These are phyloP conservation scores for Debaryomyces coudertii DNA, from an alignment of 1,139 yeast genomes.

Conservation along the genomic window DNA sequence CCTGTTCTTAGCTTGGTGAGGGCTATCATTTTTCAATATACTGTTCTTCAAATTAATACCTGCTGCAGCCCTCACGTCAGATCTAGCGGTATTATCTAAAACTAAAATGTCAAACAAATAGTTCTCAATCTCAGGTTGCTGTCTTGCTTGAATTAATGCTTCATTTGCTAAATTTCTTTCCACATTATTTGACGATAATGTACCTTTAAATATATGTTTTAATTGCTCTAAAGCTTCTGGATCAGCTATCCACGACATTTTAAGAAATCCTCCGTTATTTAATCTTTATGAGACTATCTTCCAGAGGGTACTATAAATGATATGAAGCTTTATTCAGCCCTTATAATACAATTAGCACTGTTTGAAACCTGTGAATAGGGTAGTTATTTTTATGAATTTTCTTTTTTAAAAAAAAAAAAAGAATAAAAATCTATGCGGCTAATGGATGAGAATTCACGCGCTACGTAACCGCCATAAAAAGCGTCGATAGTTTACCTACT, in stretches of 20 bases:
- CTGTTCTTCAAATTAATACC: slow-evolving; percentile 84
- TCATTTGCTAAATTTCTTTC: slow-evolving; percentile 65
- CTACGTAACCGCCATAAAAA: slow-evolving; percentile 7
- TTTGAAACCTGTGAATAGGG: neutral
- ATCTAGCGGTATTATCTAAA: slow-evolving; percentile 45
- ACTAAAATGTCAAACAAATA: slow-evolving; percentile 74
- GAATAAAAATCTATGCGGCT: slow-evolving; percentile 9
- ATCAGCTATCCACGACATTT: slow-evolving; percentile 63
- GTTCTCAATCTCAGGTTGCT: slow-evolving; percentile 76
- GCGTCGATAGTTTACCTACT: neutral
- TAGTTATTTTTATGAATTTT: slow-evolving; percentile 3
- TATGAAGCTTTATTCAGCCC: slow-evolving; percentile 2
- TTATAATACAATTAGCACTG: neutral
- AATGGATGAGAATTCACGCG: slow-evolving; percentile 11
- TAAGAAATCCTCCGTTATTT: neutral
- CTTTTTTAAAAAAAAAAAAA: neutral
- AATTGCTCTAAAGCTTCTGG: slow-evolving; percentile 63
- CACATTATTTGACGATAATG: slow-evolving; percentile 59
- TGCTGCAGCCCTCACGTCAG: slow-evolving; percentile 82
- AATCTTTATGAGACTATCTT: neutral
- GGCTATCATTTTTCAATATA: slow-evolving; percentile 43
- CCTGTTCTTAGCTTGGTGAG: slow-evolving; percentile 36
- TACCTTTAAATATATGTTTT: slow-evolving; percentile 62
- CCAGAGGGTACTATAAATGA: neutral
- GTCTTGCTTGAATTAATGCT: slow-evolving; percentile 67